Evolutionary conservation across 306 rosid species (phyloP), one percentile per base, ranked within the genome.

Genomic region (Dalbergia oliveri): DNA sequence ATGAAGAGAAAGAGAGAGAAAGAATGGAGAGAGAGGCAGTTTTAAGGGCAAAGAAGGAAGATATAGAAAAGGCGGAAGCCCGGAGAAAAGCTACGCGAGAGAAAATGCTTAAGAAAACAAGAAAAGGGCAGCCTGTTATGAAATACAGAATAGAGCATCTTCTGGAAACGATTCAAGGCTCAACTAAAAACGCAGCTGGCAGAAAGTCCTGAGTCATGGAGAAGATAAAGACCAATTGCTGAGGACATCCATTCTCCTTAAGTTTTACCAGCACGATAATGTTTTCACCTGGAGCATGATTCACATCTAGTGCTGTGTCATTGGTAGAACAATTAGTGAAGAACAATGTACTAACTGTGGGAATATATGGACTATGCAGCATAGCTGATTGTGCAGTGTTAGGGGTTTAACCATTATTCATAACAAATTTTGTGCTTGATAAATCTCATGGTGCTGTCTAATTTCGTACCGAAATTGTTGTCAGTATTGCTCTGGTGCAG

Each of bases 91-190:
- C 81, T 47, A 5, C 15, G 2, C 87, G 84, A 33, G 93, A 87
- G 56, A 90, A 85, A 83, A 89, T 92, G 97, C 80, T 82, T 64
- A 94, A 92, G 79, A 94, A 86, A 80, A 94, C 96, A 0, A 81
- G 77, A 3, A 82, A 66, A 79, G 98, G 98, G n/a, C 98, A 92
- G 79, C 98, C 98, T 47, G 84, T 92, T 56, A 92, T 94, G 97
- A 94, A 94, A 84, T 92, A 89, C 80, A 80, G 93, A 81, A 90
- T 89, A 66, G 86, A 92, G 84, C 96, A 89, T 87, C 86, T 94
- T 62, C 84, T 94, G 88, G 93, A 94, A 78, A 82, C 91, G 0
- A 85, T 94, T 80, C 91, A 87, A 82, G 82, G 83, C 50, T 88
- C 91, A 19, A 11, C 47, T 4, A 87, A 78, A 78, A 76, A 67